Base-by-base conservation (phyloP, 768 basidiomycete genomes). In the Suillus americanus region DNA sequence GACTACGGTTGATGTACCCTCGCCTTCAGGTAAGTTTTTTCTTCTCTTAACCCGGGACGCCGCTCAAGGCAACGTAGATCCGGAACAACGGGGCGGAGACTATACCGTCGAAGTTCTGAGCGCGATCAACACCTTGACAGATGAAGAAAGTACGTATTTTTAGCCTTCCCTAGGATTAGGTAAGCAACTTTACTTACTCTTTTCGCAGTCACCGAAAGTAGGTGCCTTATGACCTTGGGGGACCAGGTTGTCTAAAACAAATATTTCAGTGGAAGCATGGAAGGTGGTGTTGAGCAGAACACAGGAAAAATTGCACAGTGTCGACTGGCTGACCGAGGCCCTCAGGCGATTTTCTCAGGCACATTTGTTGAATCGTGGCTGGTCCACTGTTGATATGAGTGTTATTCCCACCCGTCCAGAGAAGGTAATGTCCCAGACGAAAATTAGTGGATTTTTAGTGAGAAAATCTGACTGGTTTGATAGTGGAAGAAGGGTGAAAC, bases 251-350 rank as follows among this genome's bases (percentile, higher is more conserved):
- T 37, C 62, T 43, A 55, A 37, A 51, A 43, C 57, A 45, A 62
- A 67, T 20, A 69, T 60, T 41, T 12, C 74, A 92, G 92, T 90
- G 71, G 91, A 94, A 72, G 81, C 83, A 64, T 85, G 85, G 76
- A 90, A 86, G 78, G 72, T 78, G 28, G 76, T 79, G 23, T 79
- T 93, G 50, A 83, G 86, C 0, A 80, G 79, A 65, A 86, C 84
- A 72, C 75, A 73, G 40, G 82, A 82, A 48, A 75, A 87, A n/a
- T 77, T 81, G 33, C 80, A 78, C 61, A 88, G 80, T 67, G 87
- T 94, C n/a, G 93, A 93, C 75, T 94, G 89, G 88, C 78, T 94
- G 28, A 91, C 89, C 0, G 92, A 95, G 75, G 86, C 85, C 33
- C 80, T 89, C 55, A 86, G 83, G 62, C 87, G 89, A 25, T 86